These are phyloP conservation scores for Polytrichum formosum DNA, from an alignment of 225 moss, liverwort and hornwort species.

Conservation along the genomic window DNA sequence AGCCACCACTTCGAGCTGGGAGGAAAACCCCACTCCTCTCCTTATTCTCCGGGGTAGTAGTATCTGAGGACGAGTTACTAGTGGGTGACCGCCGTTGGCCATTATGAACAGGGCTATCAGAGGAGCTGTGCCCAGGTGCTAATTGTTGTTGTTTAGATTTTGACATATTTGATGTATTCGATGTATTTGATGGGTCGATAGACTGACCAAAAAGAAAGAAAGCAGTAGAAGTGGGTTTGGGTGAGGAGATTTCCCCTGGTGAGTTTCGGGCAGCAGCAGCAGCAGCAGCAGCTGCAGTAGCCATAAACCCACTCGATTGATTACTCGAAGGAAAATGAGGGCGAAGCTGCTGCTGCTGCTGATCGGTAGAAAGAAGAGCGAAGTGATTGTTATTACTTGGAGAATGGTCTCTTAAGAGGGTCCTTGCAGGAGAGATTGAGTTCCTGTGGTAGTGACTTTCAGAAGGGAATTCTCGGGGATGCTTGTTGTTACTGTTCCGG, in stretches of 20 bases:
- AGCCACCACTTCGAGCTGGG: slow-evolving; percentile 1
- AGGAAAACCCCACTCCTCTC: slow-evolving; percentile 24
- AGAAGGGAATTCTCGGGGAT: slow-evolving; percentile 31
- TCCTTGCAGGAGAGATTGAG: slow-evolving; percentile 22
- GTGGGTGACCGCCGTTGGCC: slow-evolving; percentile 28
- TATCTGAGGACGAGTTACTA: slow-evolving; percentile 30
- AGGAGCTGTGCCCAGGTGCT: slow-evolving; percentile 34
- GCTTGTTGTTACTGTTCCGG: slow-evolving; percentile 51
- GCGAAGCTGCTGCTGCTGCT: slow-evolving; percentile 2
- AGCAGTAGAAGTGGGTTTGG: slow-evolving; percentile 34
- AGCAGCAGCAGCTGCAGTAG: slow-evolving; percentile 14
- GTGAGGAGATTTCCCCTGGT: slow-evolving; percentile 30
- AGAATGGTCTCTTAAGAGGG: slow-evolving; percentile 15
- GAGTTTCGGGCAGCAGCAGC: not conserved
- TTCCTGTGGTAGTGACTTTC: slow-evolving; percentile 34
- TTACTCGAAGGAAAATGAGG: slow-evolving; percentile 15
- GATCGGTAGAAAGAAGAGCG: slow-evolving; percentile 13
- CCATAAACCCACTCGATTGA: slow-evolving; percentile 27
- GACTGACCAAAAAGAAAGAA: slow-evolving; percentile 78
- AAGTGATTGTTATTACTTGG: slow-evolving; percentile 15
- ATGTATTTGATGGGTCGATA: slow-evolving; percentile 60
- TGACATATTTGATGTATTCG: slow-evolving; percentile 15
- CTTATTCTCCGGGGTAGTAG: slow-evolving; percentile 13
- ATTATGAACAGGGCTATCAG: slow-evolving; percentile 30
- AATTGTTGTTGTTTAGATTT: slow-evolving; percentile 25